These are phyloP conservation scores for Aspergillus novofumigatus DNA, from an alignment of 2,329 filamentous ascomycete species.

Conservation along the genomic window DNA sequence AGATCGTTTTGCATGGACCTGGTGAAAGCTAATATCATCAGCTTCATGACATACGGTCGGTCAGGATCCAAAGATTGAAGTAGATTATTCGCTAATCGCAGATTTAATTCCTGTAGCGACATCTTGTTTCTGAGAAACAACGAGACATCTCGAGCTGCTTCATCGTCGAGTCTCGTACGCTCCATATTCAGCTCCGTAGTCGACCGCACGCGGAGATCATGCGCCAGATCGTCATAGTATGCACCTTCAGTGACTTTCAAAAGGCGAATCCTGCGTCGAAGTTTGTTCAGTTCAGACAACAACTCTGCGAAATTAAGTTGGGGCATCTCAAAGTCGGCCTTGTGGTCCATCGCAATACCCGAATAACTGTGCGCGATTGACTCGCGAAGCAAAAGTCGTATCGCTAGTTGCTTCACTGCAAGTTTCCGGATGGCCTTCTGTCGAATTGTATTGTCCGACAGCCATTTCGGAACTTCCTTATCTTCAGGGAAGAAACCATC, in stretches of 20 bases:
- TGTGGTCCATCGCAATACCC: constrained; percentile 30
- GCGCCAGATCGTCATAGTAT: constrained; percentile 30
- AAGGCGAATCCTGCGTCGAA: constrained; percentile 28
- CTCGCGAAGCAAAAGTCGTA: constrained; percentile 37
- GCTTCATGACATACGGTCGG: constrained; percentile 28
- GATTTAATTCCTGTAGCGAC: constrained; percentile 32
- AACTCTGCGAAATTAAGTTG: constrained; percentile 29
- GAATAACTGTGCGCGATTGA: constrained; percentile 36
- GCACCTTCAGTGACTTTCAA: constrained; percentile 24
- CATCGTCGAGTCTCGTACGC: constrained; percentile 22
- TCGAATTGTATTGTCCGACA: constrained; percentile 25
- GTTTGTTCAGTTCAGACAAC: constrained; percentile 30
- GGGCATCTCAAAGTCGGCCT: constrained; percentile 24
- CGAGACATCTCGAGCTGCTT: constrained; percentile 26
- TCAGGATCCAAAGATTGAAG: constrained; percentile 34
- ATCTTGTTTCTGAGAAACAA: constrained; percentile 27
- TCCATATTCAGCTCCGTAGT: constrained; percentile 14
- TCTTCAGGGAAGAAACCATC: constrained; percentile 16
- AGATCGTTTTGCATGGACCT: constrained; percentile 38
- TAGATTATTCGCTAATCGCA: constrained; percentile 34
- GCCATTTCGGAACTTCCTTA: constrained; percentile 26
- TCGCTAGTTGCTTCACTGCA: constrained; percentile 37
- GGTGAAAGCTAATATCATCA: constrained; percentile 37
- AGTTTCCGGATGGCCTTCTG: constrained; percentile 38
- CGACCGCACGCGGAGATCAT: constrained; percentile 20